A percentile compares a stretch with the other conserved stretches of the same genome.
Conservation (phyloP, 768 basidiomycete genomes). For the Suillus paluster region DNA sequence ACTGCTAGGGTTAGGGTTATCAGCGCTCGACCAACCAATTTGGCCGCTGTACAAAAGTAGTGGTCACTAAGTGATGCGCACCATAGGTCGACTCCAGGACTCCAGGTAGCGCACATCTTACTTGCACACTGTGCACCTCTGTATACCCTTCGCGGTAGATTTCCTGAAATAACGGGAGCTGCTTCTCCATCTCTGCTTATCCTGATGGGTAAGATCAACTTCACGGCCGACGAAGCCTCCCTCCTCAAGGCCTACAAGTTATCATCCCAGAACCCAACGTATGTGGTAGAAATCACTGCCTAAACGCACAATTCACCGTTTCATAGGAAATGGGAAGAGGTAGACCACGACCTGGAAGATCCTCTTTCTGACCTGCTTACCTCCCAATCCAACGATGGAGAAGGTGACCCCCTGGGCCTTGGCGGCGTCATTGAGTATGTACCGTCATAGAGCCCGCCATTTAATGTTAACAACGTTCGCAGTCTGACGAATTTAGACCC, state of each 20-base stretch:
- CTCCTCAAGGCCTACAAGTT: conserved; percentile 90
- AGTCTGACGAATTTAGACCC: conserved; percentile 74
- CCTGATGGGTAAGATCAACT: conserved; percentile 63
- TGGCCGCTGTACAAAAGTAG: no score
- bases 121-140: no score
- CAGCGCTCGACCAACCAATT: no score
- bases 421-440: conserved; percentile 66
- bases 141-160: neutral
- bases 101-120: no score
- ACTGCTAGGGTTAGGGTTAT: no score
- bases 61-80: no score
- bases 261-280: conserved; percentile 77
- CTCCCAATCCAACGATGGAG: conserved; percentile 59
- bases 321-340: conserved; percentile 84
- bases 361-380: conserved; percentile 71
- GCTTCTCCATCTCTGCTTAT: neutral
- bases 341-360: conserved; percentile 84
- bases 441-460: conserved; percentile 6
- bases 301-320: neutral
- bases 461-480: conserved; percentile 8
- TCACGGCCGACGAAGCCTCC: conserved; percentile 78
- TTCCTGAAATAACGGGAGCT: neutral
- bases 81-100: no score
- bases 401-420: conserved; percentile 81
- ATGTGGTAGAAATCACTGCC: conserved; percentile 21